A percentile compares a stretch with the other conserved stretches of the same genome.
Conservation (phyloP, 805 yeast genomes). For the Lipomyces kockii region DNA sequence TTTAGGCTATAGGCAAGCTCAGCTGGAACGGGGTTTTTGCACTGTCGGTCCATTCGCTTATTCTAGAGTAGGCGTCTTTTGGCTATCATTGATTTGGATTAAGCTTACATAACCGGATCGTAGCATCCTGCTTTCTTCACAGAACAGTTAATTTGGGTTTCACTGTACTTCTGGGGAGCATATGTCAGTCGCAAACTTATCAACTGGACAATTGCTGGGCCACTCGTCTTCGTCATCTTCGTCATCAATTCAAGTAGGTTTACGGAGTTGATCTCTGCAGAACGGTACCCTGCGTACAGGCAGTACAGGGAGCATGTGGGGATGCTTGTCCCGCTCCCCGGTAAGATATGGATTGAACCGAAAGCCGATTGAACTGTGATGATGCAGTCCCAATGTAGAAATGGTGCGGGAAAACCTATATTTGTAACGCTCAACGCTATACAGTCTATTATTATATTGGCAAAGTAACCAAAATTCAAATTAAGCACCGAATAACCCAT, state of each 20-base stretch:
- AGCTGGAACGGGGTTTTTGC: constrained; percentile 27
- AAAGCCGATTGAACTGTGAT: background rate
- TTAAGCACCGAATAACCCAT: background rate
- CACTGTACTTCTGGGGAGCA: constrained; percentile 23
- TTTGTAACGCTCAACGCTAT: background rate
- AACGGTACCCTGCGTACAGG: constrained; percentile 20
- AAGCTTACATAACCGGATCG: background rate
- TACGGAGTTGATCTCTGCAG: constrained; percentile 23
- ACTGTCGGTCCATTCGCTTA: constrained; percentile 30
- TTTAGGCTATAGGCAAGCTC: constrained; percentile 6
- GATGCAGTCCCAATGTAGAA: background rate
- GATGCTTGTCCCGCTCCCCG: constrained; percentile 14
- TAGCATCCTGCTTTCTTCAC: constrained; percentile 42
- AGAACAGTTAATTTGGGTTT: constrained; percentile 30
- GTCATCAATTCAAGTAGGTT: constrained; percentile 10
- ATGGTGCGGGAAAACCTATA: background rate
- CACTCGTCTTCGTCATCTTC: constrained; percentile 9
- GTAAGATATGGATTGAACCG: constrained; percentile 8
- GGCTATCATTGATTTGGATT: background rate
- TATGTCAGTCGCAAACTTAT: constrained; percentile 5
- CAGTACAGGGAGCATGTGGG: constrained; percentile 19
- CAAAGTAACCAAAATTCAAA: background rate
- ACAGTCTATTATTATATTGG: too few species aligned
- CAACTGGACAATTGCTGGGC: constrained; percentile 28
- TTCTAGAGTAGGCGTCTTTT: constrained; percentile 13